These are phyloP conservation scores for Cubamyces sp. DNA, from an alignment of 768 basidiomycete genomes.

Conservation along the genomic window DNA sequence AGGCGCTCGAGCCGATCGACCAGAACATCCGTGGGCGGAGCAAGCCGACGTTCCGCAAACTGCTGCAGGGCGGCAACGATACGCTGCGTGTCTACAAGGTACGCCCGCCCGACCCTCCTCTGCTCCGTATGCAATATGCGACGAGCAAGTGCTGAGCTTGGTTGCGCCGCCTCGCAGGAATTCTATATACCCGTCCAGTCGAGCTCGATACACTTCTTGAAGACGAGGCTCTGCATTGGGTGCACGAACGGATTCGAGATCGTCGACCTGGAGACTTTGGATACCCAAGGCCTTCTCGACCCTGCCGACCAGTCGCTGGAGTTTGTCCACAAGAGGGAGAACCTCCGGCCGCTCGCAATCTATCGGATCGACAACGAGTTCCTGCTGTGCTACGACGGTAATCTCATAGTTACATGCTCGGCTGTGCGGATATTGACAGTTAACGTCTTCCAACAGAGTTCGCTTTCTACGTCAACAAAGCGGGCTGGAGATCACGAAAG, in stretches of 20 bases:
- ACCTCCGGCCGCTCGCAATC: conserved; percentile 89
- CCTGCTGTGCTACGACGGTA: conserved; percentile 96
- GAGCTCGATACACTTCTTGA: conserved; percentile 94
- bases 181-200: conserved; percentile 99
- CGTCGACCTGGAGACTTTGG: conserved; percentile 94
- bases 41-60: conserved; percentile 93
- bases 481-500: conserved; percentile 85
- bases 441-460: conserved; percentile 66
- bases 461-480: conserved; percentile 98
- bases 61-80: conserved; percentile 94
- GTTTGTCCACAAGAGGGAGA: conserved; percentile 87
- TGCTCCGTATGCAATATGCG: too few relatives aligned
- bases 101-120: conserved; percentile 11
- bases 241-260: conserved; percentile 98
- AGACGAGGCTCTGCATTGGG: conserved; percentile 96
- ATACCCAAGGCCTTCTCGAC: conserved; percentile 95
- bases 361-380: conserved; percentile 98
- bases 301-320: conserved; percentile 90
- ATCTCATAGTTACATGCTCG: conserved; percentile 31
- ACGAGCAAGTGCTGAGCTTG: not conserved
- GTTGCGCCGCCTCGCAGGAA: conserved; percentile 56
- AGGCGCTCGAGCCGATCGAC: conserved; percentile 95
- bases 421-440: not conserved
- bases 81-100: conserved; percentile 92
- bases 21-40: conserved; percentile 76